Conservation (phyloP, 768 basidiomycete species). For the Albatrellus ellisii region DNA sequence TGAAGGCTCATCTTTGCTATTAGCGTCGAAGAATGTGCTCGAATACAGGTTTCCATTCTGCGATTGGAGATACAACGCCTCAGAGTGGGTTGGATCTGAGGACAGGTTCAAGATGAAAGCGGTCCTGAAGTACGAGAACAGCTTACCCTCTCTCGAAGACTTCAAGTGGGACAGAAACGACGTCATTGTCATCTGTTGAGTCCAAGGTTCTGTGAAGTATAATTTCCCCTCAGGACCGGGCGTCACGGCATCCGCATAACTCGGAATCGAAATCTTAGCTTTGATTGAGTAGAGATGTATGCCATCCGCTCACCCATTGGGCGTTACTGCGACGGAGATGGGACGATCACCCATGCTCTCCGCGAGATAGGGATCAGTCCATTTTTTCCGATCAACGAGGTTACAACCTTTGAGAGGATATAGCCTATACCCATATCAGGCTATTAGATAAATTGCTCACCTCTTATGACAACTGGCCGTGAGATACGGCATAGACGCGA, state of each 20-base stretch:
- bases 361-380: constrained; percentile 55
- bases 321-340: constrained; percentile 72
- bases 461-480: constrained; percentile 63
- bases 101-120: neutral
- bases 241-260: constrained; percentile 67
- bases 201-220: constrained; percentile 68
- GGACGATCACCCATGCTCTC: constrained; percentile 35
- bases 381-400: constrained; percentile 35
- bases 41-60: constrained; percentile 85
- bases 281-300: neutral
- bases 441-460: constrained; percentile 22
- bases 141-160: neutral
- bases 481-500: constrained; percentile 51
- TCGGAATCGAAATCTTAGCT: constrained; percentile 19
- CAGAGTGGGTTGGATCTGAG: constrained; percentile 6
- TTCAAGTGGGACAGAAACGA: constrained; percentile 33
- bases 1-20: constrained; percentile 23
- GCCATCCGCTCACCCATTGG: constrained; percentile 47
- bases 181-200: constrained; percentile 54
- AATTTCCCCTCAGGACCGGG: constrained; percentile 34
- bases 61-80: constrained; percentile 70
- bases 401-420: constrained; percentile 28
- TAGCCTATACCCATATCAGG: neutral
- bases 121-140: neutral
- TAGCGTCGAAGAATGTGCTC: constrained; percentile 24